Percentiles rank a stretch among this genome's conserved stretches.
Evolutionary conservation across 2,329 filamentous ascomycete genomes (phyloP).

Genomic region (Talaromyces sp.): DNA sequence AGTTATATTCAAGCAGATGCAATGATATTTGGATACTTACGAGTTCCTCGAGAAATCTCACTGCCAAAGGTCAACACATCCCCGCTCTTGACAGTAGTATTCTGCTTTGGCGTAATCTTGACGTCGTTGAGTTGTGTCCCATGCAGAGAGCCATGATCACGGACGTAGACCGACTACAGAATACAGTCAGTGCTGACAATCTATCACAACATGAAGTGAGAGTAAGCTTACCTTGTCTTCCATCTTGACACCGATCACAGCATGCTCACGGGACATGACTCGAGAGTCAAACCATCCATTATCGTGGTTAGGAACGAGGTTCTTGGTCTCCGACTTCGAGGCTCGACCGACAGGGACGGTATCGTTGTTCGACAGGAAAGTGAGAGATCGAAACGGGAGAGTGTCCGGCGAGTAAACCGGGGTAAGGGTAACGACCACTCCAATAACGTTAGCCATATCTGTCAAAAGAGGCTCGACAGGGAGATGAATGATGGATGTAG

Average conservation of each 20-base stretch:
- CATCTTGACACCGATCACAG: constrained; percentile 33
- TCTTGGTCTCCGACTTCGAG: constrained; percentile 40
- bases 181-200: constrained; percentile 21
- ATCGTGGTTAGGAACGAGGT: constrained; percentile 35
- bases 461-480: not conserved
- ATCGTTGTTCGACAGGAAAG: constrained; percentile 31
- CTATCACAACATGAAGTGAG: not conserved
- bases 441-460: constrained; percentile 4
- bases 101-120: constrained; percentile 40
- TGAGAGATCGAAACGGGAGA: constrained; percentile 35
- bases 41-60: constrained; percentile 50
- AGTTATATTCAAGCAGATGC: no score
- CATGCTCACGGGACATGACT: constrained; percentile 50
- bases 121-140: constrained; percentile 57
- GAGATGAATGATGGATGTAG: constrained; percentile 1
- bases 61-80: constrained; percentile 48
- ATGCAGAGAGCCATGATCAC: constrained; percentile 61
- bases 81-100: constrained; percentile 39
- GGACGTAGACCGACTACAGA: constrained; percentile 47
- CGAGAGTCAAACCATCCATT: constrained; percentile 50
- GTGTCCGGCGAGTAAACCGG: constrained; percentile 29
- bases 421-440: constrained; percentile 37
- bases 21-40: no score
- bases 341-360: constrained; percentile 41
- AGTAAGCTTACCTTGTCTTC: constrained; percentile 30